Percentiles rank a stretch among this genome's conserved stretches.
Conservation (phyloP, 768 basidiomycete species). For the Leccinum uliginosum region DNA sequence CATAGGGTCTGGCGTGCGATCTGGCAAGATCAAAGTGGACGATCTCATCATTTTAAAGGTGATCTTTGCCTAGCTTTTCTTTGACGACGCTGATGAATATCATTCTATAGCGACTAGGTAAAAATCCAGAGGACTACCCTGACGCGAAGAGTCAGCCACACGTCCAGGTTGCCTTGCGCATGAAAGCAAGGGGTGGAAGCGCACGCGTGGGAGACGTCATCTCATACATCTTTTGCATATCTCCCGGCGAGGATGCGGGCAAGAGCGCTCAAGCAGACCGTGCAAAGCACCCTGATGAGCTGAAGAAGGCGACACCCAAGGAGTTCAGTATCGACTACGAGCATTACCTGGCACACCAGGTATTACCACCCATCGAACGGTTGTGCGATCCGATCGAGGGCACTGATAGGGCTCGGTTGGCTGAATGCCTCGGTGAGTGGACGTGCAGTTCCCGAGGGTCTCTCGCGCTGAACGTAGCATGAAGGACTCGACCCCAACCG, state of each 20-base stretch:
- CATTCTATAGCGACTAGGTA: conserved; percentile 74
- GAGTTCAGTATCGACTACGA: conserved; percentile 84
- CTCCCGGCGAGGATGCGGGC: conserved; percentile 64
- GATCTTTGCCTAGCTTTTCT: conserved; percentile 2
- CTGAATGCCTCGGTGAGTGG: conserved; percentile 85
- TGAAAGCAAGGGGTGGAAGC: conserved; percentile 79
- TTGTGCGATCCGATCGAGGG: conserved; percentile 96
- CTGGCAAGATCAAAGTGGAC: conserved; percentile 76
- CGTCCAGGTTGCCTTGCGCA: conserved; percentile 89
- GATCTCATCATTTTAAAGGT: conserved; percentile 97
- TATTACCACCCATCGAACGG: conserved; percentile 91
- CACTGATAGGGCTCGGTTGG: conserved; percentile 85
- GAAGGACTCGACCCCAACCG: conserved; percentile 59
- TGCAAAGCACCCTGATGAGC: conserved; percentile 92
- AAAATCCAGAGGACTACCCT: conserved; percentile 95
- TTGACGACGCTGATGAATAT: background rate
- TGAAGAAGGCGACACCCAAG: conserved; percentile 56
- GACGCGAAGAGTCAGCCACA: conserved; percentile 95
- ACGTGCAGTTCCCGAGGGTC: background rate
- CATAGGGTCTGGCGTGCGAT: conserved; percentile 74
- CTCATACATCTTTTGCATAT: conserved; percentile 88
- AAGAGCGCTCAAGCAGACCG: conserved; percentile 82
- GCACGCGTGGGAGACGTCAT: conserved; percentile 91
- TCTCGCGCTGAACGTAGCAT: background rate
- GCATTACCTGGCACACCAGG: conserved; percentile 85